Evolutionary conservation across 805 yeast genomes (phyloP).

Genomic region (Candida endomychidarum): DNA sequence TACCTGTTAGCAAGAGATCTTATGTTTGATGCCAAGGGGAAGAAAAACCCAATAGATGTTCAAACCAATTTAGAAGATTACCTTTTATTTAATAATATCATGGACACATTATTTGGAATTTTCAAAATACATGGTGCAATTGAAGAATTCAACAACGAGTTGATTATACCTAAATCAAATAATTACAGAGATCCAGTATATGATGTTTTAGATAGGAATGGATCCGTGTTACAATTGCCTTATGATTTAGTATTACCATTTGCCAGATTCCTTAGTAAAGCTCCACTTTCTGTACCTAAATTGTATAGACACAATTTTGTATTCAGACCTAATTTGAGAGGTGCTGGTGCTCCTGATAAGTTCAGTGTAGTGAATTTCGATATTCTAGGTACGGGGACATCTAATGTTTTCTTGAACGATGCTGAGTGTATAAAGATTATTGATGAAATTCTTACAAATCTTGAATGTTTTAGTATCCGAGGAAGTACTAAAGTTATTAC

Average conservation of each 20-base stretch:
- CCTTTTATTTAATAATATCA: constrained; percentile 58
- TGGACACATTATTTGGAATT: constrained; percentile 57
- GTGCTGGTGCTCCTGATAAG: constrained; percentile 66
- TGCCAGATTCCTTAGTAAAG: constrained; percentile 78
- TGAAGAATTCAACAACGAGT: constrained; percentile 62
- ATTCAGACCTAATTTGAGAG: constrained; percentile 61
- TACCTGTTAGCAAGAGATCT: constrained; percentile 82
- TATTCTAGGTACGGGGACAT: constrained; percentile 53
- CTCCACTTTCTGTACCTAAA: constrained; percentile 52
- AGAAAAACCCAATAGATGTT: constrained; percentile 24
- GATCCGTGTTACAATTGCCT: constrained; percentile 84
- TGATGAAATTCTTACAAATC: constrained; percentile 64
- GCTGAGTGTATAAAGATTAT: constrained; percentile 86
- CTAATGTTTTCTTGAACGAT: constrained; percentile 58
- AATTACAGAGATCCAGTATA: constrained; percentile 67
- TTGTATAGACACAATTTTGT: constrained; percentile 78
- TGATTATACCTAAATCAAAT: constrained; percentile 78
- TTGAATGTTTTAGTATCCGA: constrained; percentile 61
- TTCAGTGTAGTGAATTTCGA: constrained; percentile 88
- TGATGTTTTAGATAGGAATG: constrained; percentile 81
- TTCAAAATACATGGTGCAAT: constrained; percentile 86
- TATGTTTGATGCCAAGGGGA: constrained; percentile 61
- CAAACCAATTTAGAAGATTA: constrained; percentile 42
- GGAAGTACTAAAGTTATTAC: constrained; percentile 56
- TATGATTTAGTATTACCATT: constrained; percentile 87